Base-by-base conservation (phyloP, 140 eudicot species). In the Oenanthe javanica region DNA sequence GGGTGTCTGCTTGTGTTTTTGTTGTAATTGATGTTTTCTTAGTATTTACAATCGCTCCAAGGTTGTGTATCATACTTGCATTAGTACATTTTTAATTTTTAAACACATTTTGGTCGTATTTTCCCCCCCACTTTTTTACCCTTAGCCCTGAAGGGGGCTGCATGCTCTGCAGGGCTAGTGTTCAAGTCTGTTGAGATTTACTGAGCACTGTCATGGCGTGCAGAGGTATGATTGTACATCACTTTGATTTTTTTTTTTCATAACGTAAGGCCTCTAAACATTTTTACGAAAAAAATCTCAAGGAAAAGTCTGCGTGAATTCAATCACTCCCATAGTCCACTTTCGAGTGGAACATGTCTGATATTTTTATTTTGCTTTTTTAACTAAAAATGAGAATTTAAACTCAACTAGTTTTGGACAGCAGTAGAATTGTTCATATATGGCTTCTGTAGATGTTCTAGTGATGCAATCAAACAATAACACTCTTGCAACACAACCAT, bases 1-100 rank as follows among this genome's bases (percentile, higher is more conserved):
- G 79, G 14, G 16, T 74, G 63, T 50, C 38, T 47, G 57, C 27
- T 46, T 74, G n/a, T 74, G 50, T n/a, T 74, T 74, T 45, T 74
- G 42, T 47, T 74, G 57, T 74, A n/a, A 74, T 74, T n/a, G 18
- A 74, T 74, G 55, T 74, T 43, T 23, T 3, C 13, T 46, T 43
- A 9, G 27, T 74, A 19, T 21, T 46, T 13, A 67, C 45, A 61
- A 61, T 36, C 38, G 73, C 77, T 74, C 55, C 23, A 21, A 45
- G 40, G 27, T 21, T 72, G 50, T 72, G 77, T 45, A 72, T 47
- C 77, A 47, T 10, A 74, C 55, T 74, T 25, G 36, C 25, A 4
- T 73, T 73, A 19, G 77, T 43, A 73, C 77, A 73, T 73, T 18
- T 5, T 13, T 19, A 36, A 71, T 36, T 38, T 42, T 71, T 6